Evolutionary conservation across 2,329 filamentous ascomycete species (phyloP).

Genomic region (Fusarium sambucinum): DNA sequence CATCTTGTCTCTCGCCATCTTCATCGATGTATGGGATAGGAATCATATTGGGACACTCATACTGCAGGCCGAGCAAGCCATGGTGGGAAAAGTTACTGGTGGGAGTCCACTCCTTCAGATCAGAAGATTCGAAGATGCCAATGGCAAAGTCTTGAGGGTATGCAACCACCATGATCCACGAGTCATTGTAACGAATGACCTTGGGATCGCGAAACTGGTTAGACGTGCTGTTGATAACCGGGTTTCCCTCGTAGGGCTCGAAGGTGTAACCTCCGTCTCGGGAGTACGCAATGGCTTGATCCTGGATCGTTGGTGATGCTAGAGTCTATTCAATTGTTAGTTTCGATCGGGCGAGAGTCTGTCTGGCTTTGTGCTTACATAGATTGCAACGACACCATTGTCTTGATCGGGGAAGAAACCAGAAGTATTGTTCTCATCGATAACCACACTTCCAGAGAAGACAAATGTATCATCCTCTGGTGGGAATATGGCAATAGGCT

Average conservation of each 20-base stretch:
- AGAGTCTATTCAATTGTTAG: conserved; percentile 36
- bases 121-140: conserved; percentile 70
- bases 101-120: conserved; percentile 68
- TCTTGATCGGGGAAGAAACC: conserved; percentile 71
- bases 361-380: conserved; percentile 43
- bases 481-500: conserved; percentile 70
- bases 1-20: conserved; percentile 45
- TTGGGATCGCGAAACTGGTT: conserved; percentile 75
- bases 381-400: conserved; percentile 70
- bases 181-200: conserved; percentile 67
- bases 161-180: conserved; percentile 70
- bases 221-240: conserved; percentile 67
- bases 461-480: conserved; percentile 59
- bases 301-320: conserved; percentile 52
- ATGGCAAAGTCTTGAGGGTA: conserved; percentile 66
- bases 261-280: conserved; percentile 72
- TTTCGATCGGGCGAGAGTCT: neutral
- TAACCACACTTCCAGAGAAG: conserved; percentile 68
- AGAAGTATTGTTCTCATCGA: conserved; percentile 73
- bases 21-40: conserved; percentile 61
- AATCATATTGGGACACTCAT: conserved; percentile 74
- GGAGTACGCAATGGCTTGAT: conserved; percentile 72
- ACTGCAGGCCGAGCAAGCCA: conserved; percentile 66
- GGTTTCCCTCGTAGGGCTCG: conserved; percentile 69
- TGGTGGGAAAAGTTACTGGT: conserved; percentile 66